phyloP scores from a whole-genome alignment of 345 rosid species.

The Durio zibethinus region DNA sequence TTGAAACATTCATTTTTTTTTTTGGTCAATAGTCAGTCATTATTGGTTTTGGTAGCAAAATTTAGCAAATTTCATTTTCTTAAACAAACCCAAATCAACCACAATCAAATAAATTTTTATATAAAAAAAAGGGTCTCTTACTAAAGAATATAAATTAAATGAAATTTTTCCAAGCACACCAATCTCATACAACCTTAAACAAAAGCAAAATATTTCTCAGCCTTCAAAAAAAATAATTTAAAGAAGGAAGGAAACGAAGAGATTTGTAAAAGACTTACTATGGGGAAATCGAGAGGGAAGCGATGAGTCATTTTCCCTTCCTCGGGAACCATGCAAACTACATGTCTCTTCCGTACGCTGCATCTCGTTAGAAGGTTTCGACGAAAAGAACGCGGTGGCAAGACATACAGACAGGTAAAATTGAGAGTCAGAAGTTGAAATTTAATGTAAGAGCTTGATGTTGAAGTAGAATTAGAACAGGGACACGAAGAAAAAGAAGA shows the following conservation, averaged over 20 bases:
- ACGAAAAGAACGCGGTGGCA: not conserved
- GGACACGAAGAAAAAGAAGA: too few species aligned
- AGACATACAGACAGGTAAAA: not conserved
- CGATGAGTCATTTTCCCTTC: slow-evolving; percentile 65
- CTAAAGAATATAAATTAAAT: not conserved
- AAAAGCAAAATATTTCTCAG: too few species aligned
- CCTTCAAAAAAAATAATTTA: not conserved
- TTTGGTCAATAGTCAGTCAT: not conserved
- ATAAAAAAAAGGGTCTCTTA: not conserved
- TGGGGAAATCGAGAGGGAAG: slow-evolving; percentile 62
- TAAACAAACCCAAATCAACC: not conserved
- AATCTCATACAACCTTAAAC: not conserved
- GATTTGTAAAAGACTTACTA: slow-evolving; percentile 28
- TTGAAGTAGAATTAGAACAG: not conserved
- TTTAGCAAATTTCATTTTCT: not conserved
- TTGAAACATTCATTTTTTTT: too few species aligned
- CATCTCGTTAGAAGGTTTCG: not conserved
- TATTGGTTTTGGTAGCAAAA: not conserved
- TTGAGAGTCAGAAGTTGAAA: not conserved
- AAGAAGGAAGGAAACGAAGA: not conserved
- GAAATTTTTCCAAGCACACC: not conserved
- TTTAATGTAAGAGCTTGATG: not conserved
- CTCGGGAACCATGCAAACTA: slow-evolving; percentile 66
- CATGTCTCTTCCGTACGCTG: slow-evolving; percentile 20
- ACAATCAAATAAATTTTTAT: not conserved